Base-by-base conservation (phyloP, 192 early-diverging fungal genomes). In the Coemansia furcata region DNA sequence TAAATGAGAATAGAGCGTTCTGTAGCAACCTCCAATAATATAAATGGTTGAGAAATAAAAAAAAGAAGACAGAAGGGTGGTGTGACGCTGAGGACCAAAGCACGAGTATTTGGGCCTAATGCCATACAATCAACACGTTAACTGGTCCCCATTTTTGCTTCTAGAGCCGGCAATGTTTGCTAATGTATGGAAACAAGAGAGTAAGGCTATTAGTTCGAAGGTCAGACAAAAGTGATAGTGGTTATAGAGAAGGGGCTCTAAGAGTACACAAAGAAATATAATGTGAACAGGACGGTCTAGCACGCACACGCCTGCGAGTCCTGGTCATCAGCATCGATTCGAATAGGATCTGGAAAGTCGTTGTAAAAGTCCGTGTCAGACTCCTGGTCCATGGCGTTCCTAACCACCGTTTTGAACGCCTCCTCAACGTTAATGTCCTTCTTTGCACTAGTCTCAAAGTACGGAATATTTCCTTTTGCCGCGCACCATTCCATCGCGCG, bases 391-490 rank as follows among this genome's bases (percentile, higher is more conserved):
- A 99, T 85, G 23, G 98, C 95, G 66, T 94, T 96, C 80, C 88
- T 93, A 43, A 96, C 96, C 80, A 98, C 93, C 30, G 93, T 94
- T 66, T 92, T 92, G 86, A 99, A 99, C 47, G 98, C 98, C 65
- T 90, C 86, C 60, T 99, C 98, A 32, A 99, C 98, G 68, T 99
- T 98, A 83, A 95, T 96, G 44, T 93, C 94, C 78, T 96, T 96
- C 80, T 98, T 99, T 29, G 98, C 98, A 63, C 90, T 92, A 8
- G 96, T 98, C 83, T 99, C 95, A 88, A 99, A 99, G 86, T 96
- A 97, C 44, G 94, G 96, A 77, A 98, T 95, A 66, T 90, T 91
- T 50, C 95, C 95, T 85, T 98, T 98, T 43, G 93, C 89, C 75
- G 95, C 89, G 77, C 96, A 98, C 93, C 95, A 99, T 66, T 91